Evolutionary conservation across 352 stramenopile genomes (phyloP).

Genomic region (Globisporangium abappressorium): DNA sequence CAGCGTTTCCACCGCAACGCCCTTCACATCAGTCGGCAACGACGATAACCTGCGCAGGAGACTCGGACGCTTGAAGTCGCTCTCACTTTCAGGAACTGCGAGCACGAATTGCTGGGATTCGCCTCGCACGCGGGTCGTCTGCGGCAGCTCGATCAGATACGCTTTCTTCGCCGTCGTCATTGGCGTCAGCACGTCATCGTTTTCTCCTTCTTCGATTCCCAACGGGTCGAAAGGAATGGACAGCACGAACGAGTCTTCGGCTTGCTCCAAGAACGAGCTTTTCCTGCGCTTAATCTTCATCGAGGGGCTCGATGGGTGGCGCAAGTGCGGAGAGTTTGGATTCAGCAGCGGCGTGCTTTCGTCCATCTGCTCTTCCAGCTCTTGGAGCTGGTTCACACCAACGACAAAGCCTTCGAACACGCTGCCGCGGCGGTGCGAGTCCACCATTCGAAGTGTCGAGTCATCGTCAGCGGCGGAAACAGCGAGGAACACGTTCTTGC

Average conservation of each 20-base stretch:
- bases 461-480: slow-evolving; percentile 75
- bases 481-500: slow-evolving; percentile 76
- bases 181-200: slow-evolving; percentile 23
- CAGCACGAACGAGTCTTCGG: slow-evolving; percentile 74
- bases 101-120: slow-evolving; percentile 66
- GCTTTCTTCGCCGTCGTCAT: slow-evolving; percentile 53
- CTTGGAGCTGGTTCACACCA: slow-evolving; percentile 69
- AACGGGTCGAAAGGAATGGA: slow-evolving; percentile 72
- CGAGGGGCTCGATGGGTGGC: slow-evolving; percentile 25
- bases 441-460: slow-evolving; percentile 66
- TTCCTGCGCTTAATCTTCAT: slow-evolving; percentile 55
- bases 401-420: slow-evolving; percentile 86
- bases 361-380: slow-evolving; percentile 34
- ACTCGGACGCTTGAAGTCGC: slow-evolving; percentile 50
- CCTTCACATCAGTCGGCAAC: slow-evolving; percentile 65
- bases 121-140: slow-evolving; percentile 32
- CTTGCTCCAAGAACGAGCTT: slow-evolving; percentile 71
- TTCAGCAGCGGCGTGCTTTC: slow-evolving; percentile 64
- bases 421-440: slow-evolving; percentile 42
- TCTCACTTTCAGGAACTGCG: slow-evolving; percentile 59
- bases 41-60: slow-evolving; percentile 58
- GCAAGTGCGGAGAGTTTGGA: slow-evolving; percentile 20
- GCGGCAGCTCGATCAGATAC: slow-evolving; percentile 76
- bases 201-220: slow-evolving; percentile 19
- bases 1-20: slow-evolving; percentile 73